Evolutionary conservation across 805 yeast genomes (phyloP).

Genomic region (Saccharomycopsis javanensis): DNA sequence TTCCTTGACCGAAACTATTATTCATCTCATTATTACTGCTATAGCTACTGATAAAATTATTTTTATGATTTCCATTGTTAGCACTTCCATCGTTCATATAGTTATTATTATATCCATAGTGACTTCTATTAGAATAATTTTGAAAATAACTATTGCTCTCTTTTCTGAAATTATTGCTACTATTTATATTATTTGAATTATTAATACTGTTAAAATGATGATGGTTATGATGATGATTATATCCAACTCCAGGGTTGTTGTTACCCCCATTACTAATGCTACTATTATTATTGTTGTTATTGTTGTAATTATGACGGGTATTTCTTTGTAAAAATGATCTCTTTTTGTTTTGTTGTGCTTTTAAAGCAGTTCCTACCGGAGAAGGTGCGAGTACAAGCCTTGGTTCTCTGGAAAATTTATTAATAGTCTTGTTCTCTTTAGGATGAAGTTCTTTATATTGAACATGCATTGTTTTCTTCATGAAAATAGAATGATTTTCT

Average conservation of each 20-base stretch:
- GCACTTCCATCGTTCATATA: background rate
- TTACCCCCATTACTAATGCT: background rate
- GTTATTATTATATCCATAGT: background rate
- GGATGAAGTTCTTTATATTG: conserved; percentile 62
- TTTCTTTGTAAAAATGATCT: background rate
- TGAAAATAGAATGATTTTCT: conserved; percentile 71
- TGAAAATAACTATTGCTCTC: background rate
- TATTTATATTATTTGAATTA: too few relatives aligned
- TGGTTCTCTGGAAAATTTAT: conserved; percentile 8
- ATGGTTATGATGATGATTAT: background rate
- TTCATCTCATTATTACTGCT: background rate
- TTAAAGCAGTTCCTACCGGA: conserved; percentile 7
- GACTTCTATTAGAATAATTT: background rate
- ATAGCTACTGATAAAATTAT: background rate
- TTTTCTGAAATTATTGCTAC: background rate
- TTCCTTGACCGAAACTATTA: background rate
- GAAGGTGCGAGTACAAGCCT: conserved; percentile 9
- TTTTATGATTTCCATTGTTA: background rate
- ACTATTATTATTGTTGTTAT: background rate
- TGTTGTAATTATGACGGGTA: background rate
- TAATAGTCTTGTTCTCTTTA: conserved; percentile 22
- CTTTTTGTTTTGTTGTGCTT: background rate
- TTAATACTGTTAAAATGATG: background rate
- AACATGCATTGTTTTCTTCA: conserved; percentile 71
- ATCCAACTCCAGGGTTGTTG: too few relatives aligned